Conservation (phyloP, 2,329 filamentous ascomycete genomes). For the Penicillium sp. region DNA sequence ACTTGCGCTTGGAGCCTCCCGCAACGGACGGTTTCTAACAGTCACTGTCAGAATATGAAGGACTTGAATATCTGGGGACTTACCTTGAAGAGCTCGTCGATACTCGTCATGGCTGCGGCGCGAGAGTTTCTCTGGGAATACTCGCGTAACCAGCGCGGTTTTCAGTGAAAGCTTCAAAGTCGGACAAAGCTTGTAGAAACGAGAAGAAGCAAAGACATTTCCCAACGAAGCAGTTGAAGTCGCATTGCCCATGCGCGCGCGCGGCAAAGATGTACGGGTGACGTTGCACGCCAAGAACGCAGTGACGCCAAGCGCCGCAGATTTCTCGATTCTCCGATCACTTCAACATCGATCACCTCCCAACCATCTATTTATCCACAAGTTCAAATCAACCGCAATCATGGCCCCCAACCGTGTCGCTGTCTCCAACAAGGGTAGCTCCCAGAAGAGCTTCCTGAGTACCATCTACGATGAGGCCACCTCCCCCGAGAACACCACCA, state of each 20-base stretch:
- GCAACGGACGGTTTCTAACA: conserved; percentile 47
- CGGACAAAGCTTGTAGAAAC: background rate
- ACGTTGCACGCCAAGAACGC: conserved; percentile 27
- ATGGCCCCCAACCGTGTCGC: conserved; percentile 62
- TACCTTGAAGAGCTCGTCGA: conserved; percentile 59
- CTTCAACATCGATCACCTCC: conserved; percentile 3
- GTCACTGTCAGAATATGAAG: conserved; percentile 16
- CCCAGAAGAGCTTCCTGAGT: conserved; percentile 50
- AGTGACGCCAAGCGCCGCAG: conserved; percentile 25
- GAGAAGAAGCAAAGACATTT: background rate
- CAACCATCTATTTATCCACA: conserved; percentile 1
- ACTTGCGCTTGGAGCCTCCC: conserved; percentile 53
- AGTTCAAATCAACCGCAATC: conserved; percentile 6
- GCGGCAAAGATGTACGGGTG: conserved; percentile 17
- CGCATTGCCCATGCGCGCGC: conserved; percentile 10
- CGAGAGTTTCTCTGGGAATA: background rate
- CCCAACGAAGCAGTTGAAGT: background rate
- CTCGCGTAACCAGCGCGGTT: background rate
- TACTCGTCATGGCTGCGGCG: conserved; percentile 49
- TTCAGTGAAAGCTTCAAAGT: background rate
- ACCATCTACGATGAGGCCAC: conserved; percentile 59
- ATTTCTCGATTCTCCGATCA: conserved; percentile 27
- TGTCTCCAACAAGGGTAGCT: conserved; percentile 45
- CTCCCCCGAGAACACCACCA: conserved; percentile 61
- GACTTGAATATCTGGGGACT: background rate